Evolutionary conservation across 306 rosid genomes (phyloP), one percentile per base, ranked within the genome.

Genomic region (Prunus campanulata): DNA sequence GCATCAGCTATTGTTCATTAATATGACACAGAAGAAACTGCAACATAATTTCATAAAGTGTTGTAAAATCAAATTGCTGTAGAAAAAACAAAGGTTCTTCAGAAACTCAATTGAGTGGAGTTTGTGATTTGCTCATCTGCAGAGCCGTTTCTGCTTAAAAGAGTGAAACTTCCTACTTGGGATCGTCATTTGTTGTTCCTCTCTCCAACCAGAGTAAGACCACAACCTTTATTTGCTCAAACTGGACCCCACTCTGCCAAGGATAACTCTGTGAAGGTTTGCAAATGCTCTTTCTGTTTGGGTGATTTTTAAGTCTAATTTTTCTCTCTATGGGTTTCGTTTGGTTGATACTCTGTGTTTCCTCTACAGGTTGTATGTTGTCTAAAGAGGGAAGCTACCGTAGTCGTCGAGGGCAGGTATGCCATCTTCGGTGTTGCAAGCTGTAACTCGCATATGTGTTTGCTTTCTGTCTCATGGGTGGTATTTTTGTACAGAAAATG

Each of bases 361-460:
- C 24, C 50, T 65, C 83, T n/a, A n/a, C 75, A 88, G 98, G 81
- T 90, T 77, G 76, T 72, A 24, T 90, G 90, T 74, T 74, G 78
- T 29, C 85, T 81, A 80, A 87, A 79, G 81, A 85, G 68, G 49
- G 85, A 87, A 65, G 80, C 82, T 86, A 81, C 78, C 12, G 86
- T 85, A 54, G 86, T 94, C 44, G 86, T 94, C 29, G 94, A 84
- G 80, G 88, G 85, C 82, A 91, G 93, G 97, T 91, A 79, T 35
- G 83, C 3, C 46, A 6, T 70, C 55, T 71, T 77, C 74, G 14
- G 20, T n/a, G 54, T 32, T 48, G 55, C 48, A 19, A 64, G 20
- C 47, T 62, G 8, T 71, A 52, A 52, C 46, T 79, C 49, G 49
- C 18, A 46, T 11, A 29, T 35, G 71, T 24, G 6, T 69, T 42